phyloP scores from a whole-genome alignment of 148 eudicot genomes.

The Rheum nobile region DNA sequence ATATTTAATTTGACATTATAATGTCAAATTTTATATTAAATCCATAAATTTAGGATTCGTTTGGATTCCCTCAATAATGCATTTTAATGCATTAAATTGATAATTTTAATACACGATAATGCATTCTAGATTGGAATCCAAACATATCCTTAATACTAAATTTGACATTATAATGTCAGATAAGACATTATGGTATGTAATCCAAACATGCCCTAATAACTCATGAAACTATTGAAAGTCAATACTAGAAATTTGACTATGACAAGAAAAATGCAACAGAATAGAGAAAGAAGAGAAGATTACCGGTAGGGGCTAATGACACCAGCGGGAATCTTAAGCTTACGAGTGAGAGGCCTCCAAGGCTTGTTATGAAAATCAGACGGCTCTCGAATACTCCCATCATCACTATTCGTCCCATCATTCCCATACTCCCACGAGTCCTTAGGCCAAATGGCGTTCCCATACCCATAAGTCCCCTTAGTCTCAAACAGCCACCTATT shows the following conservation, averaged over 20 bases:
- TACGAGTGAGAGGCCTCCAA: conserved; percentile 95
- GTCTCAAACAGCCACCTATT: conserved; percentile 95
- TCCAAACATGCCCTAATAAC: too few relatives aligned
- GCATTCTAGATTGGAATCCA: too few relatives aligned
- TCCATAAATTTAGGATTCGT: too few relatives aligned
- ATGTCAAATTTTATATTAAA: too few relatives aligned
- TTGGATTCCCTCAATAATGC: too few relatives aligned
- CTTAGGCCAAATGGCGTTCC: conserved; percentile 94
- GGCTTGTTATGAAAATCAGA: conserved; percentile 65
- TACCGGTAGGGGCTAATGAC: conserved; percentile 89
- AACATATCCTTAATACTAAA: too few relatives aligned
- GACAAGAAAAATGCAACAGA: background rate
- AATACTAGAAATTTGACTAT: background rate
- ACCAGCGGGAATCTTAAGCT: conserved; percentile 70
- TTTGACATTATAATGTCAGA: too few relatives aligned
- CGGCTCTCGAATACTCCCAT: conserved; percentile 28
- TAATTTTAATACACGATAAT: too few relatives aligned
- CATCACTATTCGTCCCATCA: conserved; percentile 30
- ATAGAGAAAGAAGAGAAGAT: background rate
- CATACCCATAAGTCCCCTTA: conserved; percentile 90
- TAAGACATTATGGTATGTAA: too few relatives aligned
- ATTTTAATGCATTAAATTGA: too few relatives aligned
- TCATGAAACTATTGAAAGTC: too few relatives aligned
- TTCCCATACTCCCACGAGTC: conserved; percentile 23
- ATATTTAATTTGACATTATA: too few relatives aligned